Base-by-base conservation (phyloP, 805 yeast species). In the Alloascoidea hylecoeti region DNA sequence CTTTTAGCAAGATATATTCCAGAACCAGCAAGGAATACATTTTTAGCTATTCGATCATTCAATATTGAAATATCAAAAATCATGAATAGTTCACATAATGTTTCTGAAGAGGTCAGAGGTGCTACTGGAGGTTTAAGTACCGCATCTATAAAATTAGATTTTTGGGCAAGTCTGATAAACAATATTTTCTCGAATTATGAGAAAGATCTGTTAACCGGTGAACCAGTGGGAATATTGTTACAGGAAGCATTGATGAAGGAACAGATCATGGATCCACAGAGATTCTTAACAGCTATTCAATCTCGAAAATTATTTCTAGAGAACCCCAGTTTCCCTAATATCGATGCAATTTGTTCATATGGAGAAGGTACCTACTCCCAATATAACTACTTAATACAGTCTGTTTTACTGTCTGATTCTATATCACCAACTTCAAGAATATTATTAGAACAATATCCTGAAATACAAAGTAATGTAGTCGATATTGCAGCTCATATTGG, bases 321-420 rank as follows among this genome's bases (percentile, higher is more conserved):
- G 17, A 63, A 64, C 34, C 63, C 62, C 5, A 58, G 65, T 18
- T 67, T 77, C 37, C 56, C 64, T 6, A 59, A 61, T 4, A 49
- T 69, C 2, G 76, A 77, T 34, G 72, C 70, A 33, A 64, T 84
- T 43, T 79, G 86, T 37, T 68, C 83, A 1, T 77, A 69, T 48
- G 94, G 94, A 1, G 94, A 84, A 55, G 92, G 89, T 1, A 71
- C 79, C 0, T 68, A 68, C 46, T 78, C 94, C 1, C 92, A 81
- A 52, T 57, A 80, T 47, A 76, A 76, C 47, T 83, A 84, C 47
- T 56, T 77, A 13, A 63, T 74, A 5, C 84, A 77, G 46, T 73
- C 74, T 3, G 56, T 74, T 13, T 47, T 77, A 32, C 51, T 77
- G n/a, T 70, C 79, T 3, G 74, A 75, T 2, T 55, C 60, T 2